Evolutionary conservation across 306 rosid genomes (phyloP).

Genomic region (Casuarina glauca): DNA sequence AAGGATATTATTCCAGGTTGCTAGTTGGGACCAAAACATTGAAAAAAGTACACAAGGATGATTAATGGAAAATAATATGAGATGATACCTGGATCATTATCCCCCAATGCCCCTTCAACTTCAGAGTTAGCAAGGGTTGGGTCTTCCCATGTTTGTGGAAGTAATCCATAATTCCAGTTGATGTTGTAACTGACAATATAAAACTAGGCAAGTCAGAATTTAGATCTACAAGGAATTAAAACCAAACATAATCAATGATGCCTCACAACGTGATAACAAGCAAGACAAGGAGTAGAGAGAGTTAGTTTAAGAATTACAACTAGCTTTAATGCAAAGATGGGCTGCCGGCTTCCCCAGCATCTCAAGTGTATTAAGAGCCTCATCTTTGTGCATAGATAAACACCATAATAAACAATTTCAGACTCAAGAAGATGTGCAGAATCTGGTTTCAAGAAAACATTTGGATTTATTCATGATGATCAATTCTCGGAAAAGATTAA

Average conservation of each 20-base stretch:
- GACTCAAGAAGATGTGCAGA: background rate
- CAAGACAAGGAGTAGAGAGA: conserved; percentile 16
- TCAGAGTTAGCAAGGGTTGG: conserved; percentile 79
- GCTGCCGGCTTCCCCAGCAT: no score
- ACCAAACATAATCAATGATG: background rate
- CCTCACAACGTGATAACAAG: conserved; percentile 14
- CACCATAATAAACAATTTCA: background rate
- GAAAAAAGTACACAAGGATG: background rate
- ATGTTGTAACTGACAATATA: conserved; percentile 67
- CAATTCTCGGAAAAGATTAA: background rate
- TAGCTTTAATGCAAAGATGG: conserved; percentile 4
- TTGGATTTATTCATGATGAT: background rate
- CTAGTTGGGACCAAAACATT: background rate
- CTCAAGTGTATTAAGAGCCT: background rate
- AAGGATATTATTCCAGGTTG: background rate
- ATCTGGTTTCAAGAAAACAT: background rate
- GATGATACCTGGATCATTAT: conserved; percentile 80
- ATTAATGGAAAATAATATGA: conserved; percentile 11
- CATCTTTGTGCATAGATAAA: background rate
- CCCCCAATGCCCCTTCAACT: conserved; percentile 94
- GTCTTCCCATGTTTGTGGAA: conserved; percentile 99
- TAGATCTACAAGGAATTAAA: background rate
- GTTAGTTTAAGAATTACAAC: conserved; percentile 2
- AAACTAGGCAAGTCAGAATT: conserved; percentile 19
- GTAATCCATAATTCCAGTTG: conserved; percentile 93